phyloP scores from a whole-genome alignment of 2,329 filamentous ascomycete genomes.

The Aspergillus costaricaensis region DNA sequence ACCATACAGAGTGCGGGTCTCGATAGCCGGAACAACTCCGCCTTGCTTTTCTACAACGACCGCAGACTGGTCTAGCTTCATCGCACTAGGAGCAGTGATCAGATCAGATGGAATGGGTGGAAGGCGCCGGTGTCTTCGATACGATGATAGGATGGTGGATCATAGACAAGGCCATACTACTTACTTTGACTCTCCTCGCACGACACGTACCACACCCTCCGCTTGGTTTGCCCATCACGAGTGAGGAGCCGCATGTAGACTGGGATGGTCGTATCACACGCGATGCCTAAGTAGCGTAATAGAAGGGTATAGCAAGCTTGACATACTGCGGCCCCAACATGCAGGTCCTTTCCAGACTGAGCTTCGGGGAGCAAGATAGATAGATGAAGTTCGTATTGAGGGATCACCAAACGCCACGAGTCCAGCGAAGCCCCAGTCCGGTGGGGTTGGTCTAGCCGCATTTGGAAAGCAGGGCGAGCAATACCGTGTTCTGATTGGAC shows the following conservation, averaged over 20 bases:
- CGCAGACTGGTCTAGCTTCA: neutral
- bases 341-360: too few relatives aligned
- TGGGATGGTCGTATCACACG: neutral
- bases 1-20: conserved; percentile 4
- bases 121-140: too few relatives aligned
- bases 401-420: neutral
- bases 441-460: neutral
- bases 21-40: conserved; percentile 5
- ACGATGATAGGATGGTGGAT: neutral
- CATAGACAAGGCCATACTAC: conserved; percentile 3
- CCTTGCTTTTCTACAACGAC: neutral
- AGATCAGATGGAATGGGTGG: neutral
- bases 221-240: conserved; percentile 5
- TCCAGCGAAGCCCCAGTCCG: neutral
- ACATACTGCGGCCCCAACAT: neutral
- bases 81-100: neutral
- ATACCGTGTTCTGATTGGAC: neutral
- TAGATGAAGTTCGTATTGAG: neutral
- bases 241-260: neutral
- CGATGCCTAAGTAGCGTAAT: neutral
- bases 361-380: neutral
- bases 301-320: neutral
- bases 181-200: neutral
- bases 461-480: conserved; percentile 4
- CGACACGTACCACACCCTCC: conserved; percentile 4